Percentiles rank a stretch among this genome's conserved stretches.
Evolutionary conservation across 441 rosid genomes (phyloP).

Genomic region (Theobroma grandiflorum): DNA sequence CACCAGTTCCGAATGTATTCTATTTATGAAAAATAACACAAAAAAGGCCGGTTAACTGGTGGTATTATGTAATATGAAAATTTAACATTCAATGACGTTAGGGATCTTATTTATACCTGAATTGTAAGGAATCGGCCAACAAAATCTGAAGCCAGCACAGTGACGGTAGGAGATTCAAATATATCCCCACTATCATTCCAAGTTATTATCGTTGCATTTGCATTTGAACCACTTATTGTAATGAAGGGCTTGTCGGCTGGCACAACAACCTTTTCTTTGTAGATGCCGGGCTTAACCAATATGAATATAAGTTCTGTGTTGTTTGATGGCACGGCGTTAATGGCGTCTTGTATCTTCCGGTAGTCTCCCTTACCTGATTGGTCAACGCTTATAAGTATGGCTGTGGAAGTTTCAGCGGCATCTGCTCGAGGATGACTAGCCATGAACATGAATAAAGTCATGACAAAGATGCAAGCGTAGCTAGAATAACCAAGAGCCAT

Average conservation of each 20-base stretch:
- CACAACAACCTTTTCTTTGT: constrained; percentile 56
- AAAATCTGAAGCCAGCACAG: constrained; percentile 64
- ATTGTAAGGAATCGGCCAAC: constrained; percentile 39
- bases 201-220: constrained; percentile 46
- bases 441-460: background rate
- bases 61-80: background rate
- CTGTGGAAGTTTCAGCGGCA: background rate
- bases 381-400: constrained; percentile 34
- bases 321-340: constrained; percentile 32
- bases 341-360: constrained; percentile 42
- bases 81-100: background rate
- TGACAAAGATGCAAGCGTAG: background rate
- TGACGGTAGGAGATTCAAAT: constrained; percentile 60
- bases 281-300: constrained; percentile 41
- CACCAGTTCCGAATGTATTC: constrained; percentile 61
- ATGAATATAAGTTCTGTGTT: constrained; percentile 30
- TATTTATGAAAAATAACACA: constrained; percentile 5
- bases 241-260: constrained; percentile 57
- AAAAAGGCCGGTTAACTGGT: background rate
- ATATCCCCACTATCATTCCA: constrained; percentile 68
- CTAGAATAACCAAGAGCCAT: constrained; percentile 8
- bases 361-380: constrained; percentile 38
- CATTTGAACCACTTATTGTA: constrained; percentile 50
- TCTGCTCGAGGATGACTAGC: background rate
- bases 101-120: constrained; percentile 25